Conservation (phyloP, 1,139 yeast genomes). For the Lodderomyces theae region DNA sequence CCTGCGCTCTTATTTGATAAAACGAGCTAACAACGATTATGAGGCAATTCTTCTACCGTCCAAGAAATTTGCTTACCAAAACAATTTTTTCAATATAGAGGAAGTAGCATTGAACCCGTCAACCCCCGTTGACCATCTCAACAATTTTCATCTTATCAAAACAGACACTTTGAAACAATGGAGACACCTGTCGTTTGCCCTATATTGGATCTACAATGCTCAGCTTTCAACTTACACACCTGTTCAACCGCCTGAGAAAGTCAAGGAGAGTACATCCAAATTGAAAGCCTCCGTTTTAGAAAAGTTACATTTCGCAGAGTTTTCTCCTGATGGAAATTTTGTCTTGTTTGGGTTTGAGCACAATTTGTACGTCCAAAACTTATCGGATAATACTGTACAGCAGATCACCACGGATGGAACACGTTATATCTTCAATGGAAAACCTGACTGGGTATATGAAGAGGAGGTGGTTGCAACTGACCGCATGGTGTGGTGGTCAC, state of each 20-base stretch:
- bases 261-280: conserved; percentile 7
- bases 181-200: conserved; percentile 42
- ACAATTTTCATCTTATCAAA: conserved; percentile 31
- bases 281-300: conserved; percentile 13
- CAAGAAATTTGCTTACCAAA: conserved; percentile 30
- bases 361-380: conserved; percentile 41
- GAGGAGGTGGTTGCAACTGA: conserved; percentile 77
- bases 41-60: conserved; percentile 20
- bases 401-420: conserved; percentile 72
- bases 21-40: conserved; percentile 22
- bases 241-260: conserved; percentile 22
- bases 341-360: conserved; percentile 37
- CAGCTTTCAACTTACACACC: conserved; percentile 21
- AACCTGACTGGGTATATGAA: conserved; percentile 96
- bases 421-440: conserved; percentile 69
- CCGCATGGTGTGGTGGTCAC: conserved; percentile 84
- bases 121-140: conserved; percentile 24
- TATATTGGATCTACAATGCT: conserved; percentile 38
- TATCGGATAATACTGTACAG: conserved; percentile 21
- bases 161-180: conserved; percentile 34
- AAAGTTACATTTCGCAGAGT: conserved; percentile 42
- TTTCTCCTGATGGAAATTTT: conserved; percentile 38
- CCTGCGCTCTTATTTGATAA: conserved; percentile 18
- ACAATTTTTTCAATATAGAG: conserved; percentile 31
- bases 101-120: conserved; percentile 36